Evolutionary conservation across 2,329 filamentous ascomycete species (phyloP), one percentile per base, ranked within the genome.

Genomic region (Mycogone perniciosa): DNA sequence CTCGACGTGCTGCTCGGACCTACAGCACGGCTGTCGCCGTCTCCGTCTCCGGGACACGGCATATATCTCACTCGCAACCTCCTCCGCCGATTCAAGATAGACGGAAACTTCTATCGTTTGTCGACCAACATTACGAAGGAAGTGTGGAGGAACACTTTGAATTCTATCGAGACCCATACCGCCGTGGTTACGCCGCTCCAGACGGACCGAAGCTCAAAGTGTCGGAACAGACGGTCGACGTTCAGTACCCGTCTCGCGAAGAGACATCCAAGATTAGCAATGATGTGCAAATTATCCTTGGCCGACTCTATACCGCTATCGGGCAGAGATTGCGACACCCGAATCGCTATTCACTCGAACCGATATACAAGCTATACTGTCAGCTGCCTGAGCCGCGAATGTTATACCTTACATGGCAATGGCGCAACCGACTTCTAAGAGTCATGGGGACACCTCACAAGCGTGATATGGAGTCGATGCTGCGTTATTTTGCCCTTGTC

Each of bases 401-500:
- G 69, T 61, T 75, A 4, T 67, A 76, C 46, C 62, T 84, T 2
- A 69, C 71, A 7, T 70, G 72, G 53, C 62, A 67, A 9, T 69
- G 82, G 44, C 79, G 90, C 13, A 81, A 83, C 48, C 67, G 73
- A 6, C 71, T 95, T 20, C 72, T 95, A 47, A 81, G 79, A 49
- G 79, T 83, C 39, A 79, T 96, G 55, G 84, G 86, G 20, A 77
- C 80, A 42, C 79, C 82, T 7, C 74, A 79, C 45, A 75, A 76
- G 37, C 78, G 80, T 51, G 71, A 77, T 45, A 67, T 77, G 11
- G 73, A 69, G 56, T 77, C 82, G 43, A 95, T 90, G 86, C 74
- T 88, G 60, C 85, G 88, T 49, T 97, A 92, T 68, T 85, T 96
- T 56, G 82, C 84, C 5, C 73, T 96, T 27, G 76, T 97, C 13